These are phyloP conservation scores for Rhododendron mucronatum DNA, from an alignment of 148 eudicot species.

Conservation along the genomic window DNA sequence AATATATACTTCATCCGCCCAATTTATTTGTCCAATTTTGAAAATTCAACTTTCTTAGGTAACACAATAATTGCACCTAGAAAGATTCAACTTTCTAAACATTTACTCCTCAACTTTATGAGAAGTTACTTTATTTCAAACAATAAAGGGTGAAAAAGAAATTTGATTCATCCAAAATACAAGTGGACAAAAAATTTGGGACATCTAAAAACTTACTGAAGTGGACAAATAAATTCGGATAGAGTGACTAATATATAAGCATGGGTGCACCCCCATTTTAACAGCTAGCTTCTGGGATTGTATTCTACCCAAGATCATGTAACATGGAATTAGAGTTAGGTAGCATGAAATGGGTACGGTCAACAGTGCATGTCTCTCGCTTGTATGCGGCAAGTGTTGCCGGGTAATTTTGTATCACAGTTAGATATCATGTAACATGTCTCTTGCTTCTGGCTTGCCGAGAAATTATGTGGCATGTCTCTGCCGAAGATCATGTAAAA, in stretches of 20 bases:
- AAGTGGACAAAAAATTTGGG: no score
- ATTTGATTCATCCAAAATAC: not conserved
- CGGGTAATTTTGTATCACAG: no score
- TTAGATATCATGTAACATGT: no score
- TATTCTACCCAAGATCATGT: not conserved
- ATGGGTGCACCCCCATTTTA: no score
- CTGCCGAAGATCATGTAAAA: no score
- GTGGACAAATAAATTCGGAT: not conserved
- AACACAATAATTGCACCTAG: no score
- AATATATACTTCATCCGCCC: no score
- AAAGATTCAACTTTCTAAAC: not conserved
- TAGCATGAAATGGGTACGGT: not conserved
- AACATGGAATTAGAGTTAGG: not conserved
- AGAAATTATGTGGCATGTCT: no score
- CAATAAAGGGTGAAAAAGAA: not conserved
- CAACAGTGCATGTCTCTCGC: not conserved
- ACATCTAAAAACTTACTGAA: not conserved
- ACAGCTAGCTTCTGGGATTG: no score
- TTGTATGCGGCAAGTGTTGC: not conserved
- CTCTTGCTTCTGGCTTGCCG: no score
- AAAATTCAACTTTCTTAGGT: no score
- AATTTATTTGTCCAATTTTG: no score
- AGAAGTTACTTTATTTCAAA: not conserved
- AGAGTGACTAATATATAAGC: not conserved
- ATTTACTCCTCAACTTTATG: not conserved